Conservation (phyloP, 805 yeast genomes). For the Grigorovia yakushimaensis region DNA sequence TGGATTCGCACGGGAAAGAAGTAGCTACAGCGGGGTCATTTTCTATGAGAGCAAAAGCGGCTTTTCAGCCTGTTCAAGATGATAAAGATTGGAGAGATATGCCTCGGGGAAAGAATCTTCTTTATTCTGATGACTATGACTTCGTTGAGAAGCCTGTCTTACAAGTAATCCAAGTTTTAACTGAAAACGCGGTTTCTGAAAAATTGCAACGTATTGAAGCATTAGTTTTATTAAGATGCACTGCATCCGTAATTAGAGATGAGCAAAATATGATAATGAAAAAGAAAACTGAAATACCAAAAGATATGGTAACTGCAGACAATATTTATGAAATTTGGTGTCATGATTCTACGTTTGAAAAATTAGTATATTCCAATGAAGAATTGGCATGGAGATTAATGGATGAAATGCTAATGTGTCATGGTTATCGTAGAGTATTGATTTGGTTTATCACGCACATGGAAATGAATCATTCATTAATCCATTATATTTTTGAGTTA, state of each 20-base stretch:
- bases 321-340: conserved; percentile 40
- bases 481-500: conserved; percentile 56
- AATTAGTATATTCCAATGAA: conserved; percentile 42
- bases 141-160: conserved; percentile 13
- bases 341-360: conserved; percentile 38
- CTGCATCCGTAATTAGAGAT: conserved; percentile 43
- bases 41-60: conserved; percentile 6
- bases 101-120: conserved; percentile 48
- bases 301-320: conserved; percentile 36
- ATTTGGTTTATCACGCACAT: conserved; percentile 63
- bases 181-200: conserved; percentile 12
- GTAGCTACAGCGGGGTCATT: neutral
- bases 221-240: conserved; percentile 24
- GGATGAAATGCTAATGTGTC: conserved; percentile 65
- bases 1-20: neutral
- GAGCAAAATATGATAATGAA: conserved; percentile 30
- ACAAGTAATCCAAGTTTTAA: conserved; percentile 10
- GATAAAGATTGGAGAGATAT: conserved; percentile 70
- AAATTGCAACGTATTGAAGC: conserved; percentile 13
- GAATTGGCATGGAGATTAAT: conserved; percentile 44
- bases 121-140: conserved; percentile 19
- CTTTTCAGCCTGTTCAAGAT: conserved; percentile 43
- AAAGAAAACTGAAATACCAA: neutral
- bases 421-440: conserved; percentile 50
- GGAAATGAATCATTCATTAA: conserved; percentile 43